Conservation (phyloP, 768 basidiomycete genomes). For the Suillus lakei region DNA sequence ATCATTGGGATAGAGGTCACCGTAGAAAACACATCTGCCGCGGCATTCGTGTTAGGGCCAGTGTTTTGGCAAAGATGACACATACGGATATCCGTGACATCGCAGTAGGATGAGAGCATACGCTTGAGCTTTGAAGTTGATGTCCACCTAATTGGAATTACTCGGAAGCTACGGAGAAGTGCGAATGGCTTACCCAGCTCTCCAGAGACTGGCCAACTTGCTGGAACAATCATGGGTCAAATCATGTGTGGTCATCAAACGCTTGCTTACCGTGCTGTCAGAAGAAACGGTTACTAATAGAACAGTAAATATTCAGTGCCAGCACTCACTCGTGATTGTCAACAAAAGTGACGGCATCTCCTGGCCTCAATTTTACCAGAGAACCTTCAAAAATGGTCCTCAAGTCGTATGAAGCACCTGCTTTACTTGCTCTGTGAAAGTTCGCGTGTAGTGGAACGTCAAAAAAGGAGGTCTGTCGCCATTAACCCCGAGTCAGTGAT, state of each 20-base stretch:
- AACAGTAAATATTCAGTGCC: background rate
- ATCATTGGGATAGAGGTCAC: conserved; percentile 75
- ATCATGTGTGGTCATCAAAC: background rate
- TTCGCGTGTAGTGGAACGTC: conserved; percentile 91
- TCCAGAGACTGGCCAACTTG: conserved; percentile 78
- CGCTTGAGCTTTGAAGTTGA: conserved; percentile 78
- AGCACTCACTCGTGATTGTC: conserved; percentile 84
- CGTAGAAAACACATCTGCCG: conserved; percentile 84
- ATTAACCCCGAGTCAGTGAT: conserved; percentile 3
- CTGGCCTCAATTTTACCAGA: conserved; percentile 67
- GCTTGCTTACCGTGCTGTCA: conserved; percentile 60
- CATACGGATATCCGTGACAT: conserved; percentile 74
- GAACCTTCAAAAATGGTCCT: conserved; percentile 73
- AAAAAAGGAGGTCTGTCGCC: conserved; percentile 78
- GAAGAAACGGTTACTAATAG: background rate
- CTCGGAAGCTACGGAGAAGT: background rate
- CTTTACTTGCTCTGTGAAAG: conserved; percentile 76
- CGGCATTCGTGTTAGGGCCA: background rate
- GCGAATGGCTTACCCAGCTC: conserved; percentile 68
- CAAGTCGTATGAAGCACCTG: conserved; percentile 72
- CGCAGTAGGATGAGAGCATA: conserved; percentile 82
- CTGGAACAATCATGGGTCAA: conserved; percentile 30
- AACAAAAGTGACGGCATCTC: conserved; percentile 88
- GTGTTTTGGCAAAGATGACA: conserved; percentile 16
- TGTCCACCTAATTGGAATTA: conserved; percentile 54